Evolutionary conservation across 306 rosid species (phyloP), one percentile per base, ranked within the genome.

Genomic region (Casuarina glauca): DNA sequence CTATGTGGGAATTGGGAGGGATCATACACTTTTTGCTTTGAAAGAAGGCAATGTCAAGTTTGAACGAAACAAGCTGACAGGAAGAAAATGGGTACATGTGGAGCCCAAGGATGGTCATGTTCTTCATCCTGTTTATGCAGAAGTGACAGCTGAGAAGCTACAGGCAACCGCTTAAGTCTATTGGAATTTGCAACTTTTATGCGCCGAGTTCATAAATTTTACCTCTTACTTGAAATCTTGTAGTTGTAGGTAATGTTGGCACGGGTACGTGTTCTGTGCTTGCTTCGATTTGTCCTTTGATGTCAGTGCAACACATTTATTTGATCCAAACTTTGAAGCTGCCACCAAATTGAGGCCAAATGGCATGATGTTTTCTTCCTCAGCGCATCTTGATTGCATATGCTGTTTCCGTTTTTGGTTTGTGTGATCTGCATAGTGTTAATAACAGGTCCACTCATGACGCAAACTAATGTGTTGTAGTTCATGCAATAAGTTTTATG

Each of bases 41-140:
- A 89, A 90, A 87, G 95, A 92, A 83, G 98, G 97, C n/a, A 69
- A 64, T 4, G 91, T 94, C 44, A 94, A 89, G 88, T 94, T 90
- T 78, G 97, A 90, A 74, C 74, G 76, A 72, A 89, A 92, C 89
- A 90, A 94, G 84, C 74, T 89, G 71, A 92, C 89, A 6, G 94
- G 94, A 55, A 83, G 97, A 66, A 92, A 90, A 84, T 92, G 97
- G 97, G 91, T 94, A 38, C 91, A 85, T 69, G 79, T 94, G 51
- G 89, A 84, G 83, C 98, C 98, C 13, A 90, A 87, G 89, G 94
- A 89, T 49, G 98, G 97, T 42, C 97, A 92, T 72, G 84, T 87
- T 70, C 96, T 94, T 77, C 98, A 90, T 77, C 98, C 98, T 15
- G 69, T 89, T 69, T 90, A 88, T 70, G 80, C 90, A 32, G 76